Evolutionary conservation across 306 rosid genomes (phyloP), one percentile per base, ranked within the genome.

Genomic region (Vicia sativa): DNA sequence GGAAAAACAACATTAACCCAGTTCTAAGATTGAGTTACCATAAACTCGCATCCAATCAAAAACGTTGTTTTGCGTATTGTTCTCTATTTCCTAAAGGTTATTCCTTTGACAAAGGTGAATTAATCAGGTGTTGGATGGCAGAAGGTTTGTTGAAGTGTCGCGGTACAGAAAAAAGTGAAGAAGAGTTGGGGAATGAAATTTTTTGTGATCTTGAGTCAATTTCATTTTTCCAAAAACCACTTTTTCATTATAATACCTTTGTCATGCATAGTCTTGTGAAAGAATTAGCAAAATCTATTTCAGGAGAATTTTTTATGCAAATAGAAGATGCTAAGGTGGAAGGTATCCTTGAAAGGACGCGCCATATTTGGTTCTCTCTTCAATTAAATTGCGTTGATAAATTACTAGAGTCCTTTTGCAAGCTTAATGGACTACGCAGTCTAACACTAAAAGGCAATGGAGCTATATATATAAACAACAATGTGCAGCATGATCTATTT

Each of bases 331-430:
- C 4, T 18, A 43, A 1, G 34, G 56, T 15, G 13, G 11, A 46
- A 15, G 11, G 23, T 15, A 46, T 16, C 4, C 11, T 10, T 46
- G 53, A 46, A 46, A 46, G 73, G 1, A 65, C 49, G 5, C 74
- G 55, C 11, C 68, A 69, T 6, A 5, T 79, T 42, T 25, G 62
- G 5, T 45, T 1, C 5, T 14, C 9, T 2, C 9, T 10, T 0
- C n/a, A 28, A 11, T 11, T 3, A 0, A 2, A 1, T 5, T 0
- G 3, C 13, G 18, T 0, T 31, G 13, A n/a, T 21, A 6, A 14
- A 28, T 2, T 6, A 28, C 11, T 3, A 14, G 41, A 56, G 19
- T 11, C 0, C 1, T n/a, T n/a, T 7, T n/a, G 1, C 29, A 2
- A 56, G 2, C 4, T 29, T 1, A 28, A 56, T 1, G 62, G 62